Percentiles rank a stretch among this genome's conserved stretches.
Conservation (phyloP, 345 rosid genomes). For the Ricinus communis region DNA sequence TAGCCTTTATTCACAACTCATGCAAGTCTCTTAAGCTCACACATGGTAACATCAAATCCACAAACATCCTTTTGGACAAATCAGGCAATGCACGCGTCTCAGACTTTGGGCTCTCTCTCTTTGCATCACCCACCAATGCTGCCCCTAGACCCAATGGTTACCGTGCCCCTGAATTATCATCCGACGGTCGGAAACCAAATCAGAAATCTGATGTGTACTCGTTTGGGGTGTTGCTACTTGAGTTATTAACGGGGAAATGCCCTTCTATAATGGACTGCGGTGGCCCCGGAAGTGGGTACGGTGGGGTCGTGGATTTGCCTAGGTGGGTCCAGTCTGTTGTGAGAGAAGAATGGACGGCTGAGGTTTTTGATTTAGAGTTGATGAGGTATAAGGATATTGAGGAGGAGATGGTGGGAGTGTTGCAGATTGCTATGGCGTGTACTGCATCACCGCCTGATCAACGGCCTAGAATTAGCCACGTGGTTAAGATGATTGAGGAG, state of each 20-base stretch:
- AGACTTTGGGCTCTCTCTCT: conserved; percentile 63
- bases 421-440: conserved; percentile 73
- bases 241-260: conserved; percentile 77
- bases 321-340: conserved; percentile 82
- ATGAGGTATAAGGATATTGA: conserved; percentile 84
- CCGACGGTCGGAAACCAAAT: conserved; percentile 46
- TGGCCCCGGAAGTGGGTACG: conserved; percentile 44
- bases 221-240: conserved; percentile 70
- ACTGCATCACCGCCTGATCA: conserved; percentile 51
- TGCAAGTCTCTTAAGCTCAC: conserved; percentile 71
- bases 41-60: conserved; percentile 87
- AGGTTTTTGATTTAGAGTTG: conserved; percentile 78
- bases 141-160: conserved; percentile 65
- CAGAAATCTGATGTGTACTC: conserved; percentile 82
- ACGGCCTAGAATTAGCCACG: conserved; percentile 60
- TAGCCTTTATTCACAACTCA: conserved; percentile 66
- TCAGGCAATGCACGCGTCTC: conserved; percentile 63
- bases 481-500: conserved; percentile 75
- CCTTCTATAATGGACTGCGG: conserved; percentile 55
- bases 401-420: conserved; percentile 77
- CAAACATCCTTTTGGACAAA: conserved; percentile 72
- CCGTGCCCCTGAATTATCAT: conserved; percentile 57
- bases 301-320: conserved; percentile 62
- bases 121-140: conserved; percentile 38
- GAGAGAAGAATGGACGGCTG: conserved; percentile 88